Conservation (phyloP, 2,329 filamentous ascomycete genomes). For the Coniochaeta ligniaria region DNA sequence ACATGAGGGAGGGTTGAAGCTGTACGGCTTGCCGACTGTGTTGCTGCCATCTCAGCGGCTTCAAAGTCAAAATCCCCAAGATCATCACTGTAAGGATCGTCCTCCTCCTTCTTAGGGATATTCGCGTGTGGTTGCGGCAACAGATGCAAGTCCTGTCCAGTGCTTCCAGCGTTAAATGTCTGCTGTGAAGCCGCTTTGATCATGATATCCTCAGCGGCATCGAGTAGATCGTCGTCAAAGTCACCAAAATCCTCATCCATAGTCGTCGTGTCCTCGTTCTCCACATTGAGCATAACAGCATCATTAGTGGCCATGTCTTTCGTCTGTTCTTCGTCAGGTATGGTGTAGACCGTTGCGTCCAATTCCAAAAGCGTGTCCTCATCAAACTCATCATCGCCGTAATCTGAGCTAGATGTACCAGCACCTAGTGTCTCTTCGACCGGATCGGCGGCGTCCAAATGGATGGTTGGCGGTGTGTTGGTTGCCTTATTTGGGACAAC, state of each 20-base stretch:
- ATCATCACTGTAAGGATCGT: slow-evolving; percentile 59
- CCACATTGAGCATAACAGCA: slow-evolving; percentile 4
- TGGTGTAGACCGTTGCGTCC: slow-evolving; percentile 33
- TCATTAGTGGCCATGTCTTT: slow-evolving; percentile 4
- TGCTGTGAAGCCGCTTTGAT: slow-evolving; percentile 23
- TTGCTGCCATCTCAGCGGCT: slow-evolving; percentile 64
- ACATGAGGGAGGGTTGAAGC: slow-evolving; percentile 34
- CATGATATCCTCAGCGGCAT: slow-evolving; percentile 35
- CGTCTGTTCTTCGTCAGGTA: slow-evolving; percentile 13
- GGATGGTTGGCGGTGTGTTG: background rate
- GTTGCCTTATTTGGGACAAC: background rate
- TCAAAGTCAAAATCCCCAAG: slow-evolving; percentile 72
- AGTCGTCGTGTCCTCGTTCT: background rate
- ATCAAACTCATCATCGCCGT: slow-evolving; percentile 51
- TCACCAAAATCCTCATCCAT: slow-evolving; percentile 58
- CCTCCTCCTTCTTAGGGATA: slow-evolving; percentile 22
- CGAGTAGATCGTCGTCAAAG: slow-evolving; percentile 54
- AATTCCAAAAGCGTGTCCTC: slow-evolving; percentile 52
- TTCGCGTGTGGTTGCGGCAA: slow-evolving; percentile 27
- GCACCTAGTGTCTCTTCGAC: slow-evolving; percentile 20
- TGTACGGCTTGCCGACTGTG: slow-evolving; percentile 47
- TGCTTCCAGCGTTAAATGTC: slow-evolving; percentile 7
- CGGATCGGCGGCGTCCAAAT: slow-evolving; percentile 32
- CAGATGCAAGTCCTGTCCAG: background rate
- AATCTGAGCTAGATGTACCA: slow-evolving; percentile 31